Conservation (phyloP, 176 grass and related monocot species). For the Aegilops bicornis region DNA sequence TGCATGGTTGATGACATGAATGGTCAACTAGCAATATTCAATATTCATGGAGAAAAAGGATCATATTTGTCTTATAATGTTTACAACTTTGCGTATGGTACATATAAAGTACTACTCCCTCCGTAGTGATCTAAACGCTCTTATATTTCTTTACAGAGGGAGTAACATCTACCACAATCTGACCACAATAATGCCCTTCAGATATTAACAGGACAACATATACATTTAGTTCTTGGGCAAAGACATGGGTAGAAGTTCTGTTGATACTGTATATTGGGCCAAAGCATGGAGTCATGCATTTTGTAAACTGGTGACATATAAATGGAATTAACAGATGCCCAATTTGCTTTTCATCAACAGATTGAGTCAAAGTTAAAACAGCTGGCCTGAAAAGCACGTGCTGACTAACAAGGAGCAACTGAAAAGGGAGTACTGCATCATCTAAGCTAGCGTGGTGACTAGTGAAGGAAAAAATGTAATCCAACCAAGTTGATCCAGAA, state of each 20-base stretch:
- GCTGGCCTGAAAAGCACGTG: background rate
- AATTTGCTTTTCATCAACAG: background rate
- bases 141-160: too few relatives aligned
- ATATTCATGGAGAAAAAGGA: background rate
- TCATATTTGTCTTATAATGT: background rate
- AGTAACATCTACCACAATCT: background rate
- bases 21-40: background rate
- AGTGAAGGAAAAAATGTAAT: background rate
- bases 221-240: background rate
- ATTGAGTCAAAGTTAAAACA: background rate
- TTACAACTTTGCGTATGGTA: background rate
- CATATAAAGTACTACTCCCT: background rate
- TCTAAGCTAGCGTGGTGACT: background rate
- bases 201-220: background rate
- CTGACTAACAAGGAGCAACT: conserved; percentile 7
- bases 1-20: background rate
- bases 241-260: background rate
- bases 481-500: background rate
- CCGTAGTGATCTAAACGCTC: too few relatives aligned
- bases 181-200: background rate
- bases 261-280: background rate
- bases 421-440: background rate
- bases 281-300: background rate
- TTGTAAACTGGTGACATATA: background rate
- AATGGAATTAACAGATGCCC: background rate